A percentile compares a stretch with the other conserved stretches of the same genome.
Evolutionary conservation across 495 filamentous ascomycete species (phyloP).

Genomic region (Xylaria intraflava): DNA sequence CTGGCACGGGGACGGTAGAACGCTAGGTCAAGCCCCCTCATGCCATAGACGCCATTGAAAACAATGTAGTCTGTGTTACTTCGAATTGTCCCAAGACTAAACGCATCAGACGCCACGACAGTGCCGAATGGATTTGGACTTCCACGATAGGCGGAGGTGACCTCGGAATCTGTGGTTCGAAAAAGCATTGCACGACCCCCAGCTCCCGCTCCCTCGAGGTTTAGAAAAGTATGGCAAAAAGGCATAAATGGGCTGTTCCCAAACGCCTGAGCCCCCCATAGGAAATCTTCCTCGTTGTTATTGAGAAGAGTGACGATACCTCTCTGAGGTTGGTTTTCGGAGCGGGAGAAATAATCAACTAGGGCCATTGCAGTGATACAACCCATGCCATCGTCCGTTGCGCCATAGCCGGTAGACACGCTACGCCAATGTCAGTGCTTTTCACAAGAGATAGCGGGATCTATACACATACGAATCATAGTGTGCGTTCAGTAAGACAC

Average conservation of each 20-base stretch:
- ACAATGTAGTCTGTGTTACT: conserved; percentile 89
- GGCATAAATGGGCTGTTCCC: conserved; percentile 70
- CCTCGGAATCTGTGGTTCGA: conserved; percentile 78
- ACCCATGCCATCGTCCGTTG: conserved; percentile 90
- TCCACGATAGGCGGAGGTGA: conserved; percentile 68
- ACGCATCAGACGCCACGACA: conserved; percentile 75
- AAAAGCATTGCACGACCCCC: conserved; percentile 86
- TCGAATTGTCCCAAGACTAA: conserved; percentile 64
- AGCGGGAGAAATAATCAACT: conserved; percentile 77
- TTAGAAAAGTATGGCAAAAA: conserved; percentile 79
- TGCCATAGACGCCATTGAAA: conserved; percentile 69
- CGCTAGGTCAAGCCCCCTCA: conserved; percentile 86
- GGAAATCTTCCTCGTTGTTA: conserved; percentile 91
- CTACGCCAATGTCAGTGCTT: conserved; percentile 34
- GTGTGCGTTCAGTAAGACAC: conserved; percentile 89
- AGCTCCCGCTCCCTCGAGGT: conserved; percentile 91
- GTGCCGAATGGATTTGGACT: conserved; percentile 74
- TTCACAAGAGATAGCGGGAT: background rate
- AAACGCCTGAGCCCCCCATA: conserved; percentile 87
- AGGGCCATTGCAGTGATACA: conserved; percentile 80
- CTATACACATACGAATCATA: conserved; percentile 57
- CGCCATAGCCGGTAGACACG: conserved; percentile 80
- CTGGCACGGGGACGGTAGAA: conserved; percentile 78
- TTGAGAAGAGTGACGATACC: conserved; percentile 85
- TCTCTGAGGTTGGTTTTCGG: conserved; percentile 65